Evolutionary conservation across 176 grass and related monocot species (phyloP).

Genomic region (Musa schizocarpa): DNA sequence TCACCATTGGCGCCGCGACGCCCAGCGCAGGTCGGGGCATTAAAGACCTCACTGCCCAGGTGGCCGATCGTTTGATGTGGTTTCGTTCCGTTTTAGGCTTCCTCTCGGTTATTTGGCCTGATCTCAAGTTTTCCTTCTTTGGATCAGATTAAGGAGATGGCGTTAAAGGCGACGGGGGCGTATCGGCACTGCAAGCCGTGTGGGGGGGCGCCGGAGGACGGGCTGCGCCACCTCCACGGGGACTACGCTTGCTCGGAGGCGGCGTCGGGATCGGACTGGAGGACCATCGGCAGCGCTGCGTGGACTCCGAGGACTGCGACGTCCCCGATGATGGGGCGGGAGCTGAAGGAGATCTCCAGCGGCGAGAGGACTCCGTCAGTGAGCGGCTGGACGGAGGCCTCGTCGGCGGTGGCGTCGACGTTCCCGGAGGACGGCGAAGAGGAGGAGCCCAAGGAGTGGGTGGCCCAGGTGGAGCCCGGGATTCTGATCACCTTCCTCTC

Average conservation of each 20-base stretch:
- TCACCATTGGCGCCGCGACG: slow-evolving; percentile 24
- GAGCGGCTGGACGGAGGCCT: slow-evolving; percentile 48
- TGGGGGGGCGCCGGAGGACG: slow-evolving; percentile 27
- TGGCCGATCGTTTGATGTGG: not conserved
- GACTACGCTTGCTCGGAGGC: slow-evolving; percentile 44
- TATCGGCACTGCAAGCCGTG: slow-evolving; percentile 97
- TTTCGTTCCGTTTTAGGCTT: not conserved
- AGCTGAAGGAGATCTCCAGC: slow-evolving; percentile 32
- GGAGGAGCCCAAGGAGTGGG: slow-evolving; percentile 88
- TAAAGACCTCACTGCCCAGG: slow-evolving; percentile 87
- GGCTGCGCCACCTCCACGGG: slow-evolving; percentile 27
- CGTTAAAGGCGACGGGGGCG: slow-evolving; percentile 79
- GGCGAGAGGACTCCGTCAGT: slow-evolving; percentile 76
- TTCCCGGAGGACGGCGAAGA: slow-evolving; percentile 28
- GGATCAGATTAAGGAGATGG: slow-evolving; percentile 84
- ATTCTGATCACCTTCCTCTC: slow-evolving; percentile 95
- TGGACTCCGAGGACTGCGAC: slow-evolving; percentile 34
- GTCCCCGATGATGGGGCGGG: not conserved
- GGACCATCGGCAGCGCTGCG: slow-evolving; percentile 26
- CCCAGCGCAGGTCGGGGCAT: slow-evolving; percentile 76
- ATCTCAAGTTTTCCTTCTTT: not conserved
- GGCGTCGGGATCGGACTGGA: slow-evolving; percentile 37
- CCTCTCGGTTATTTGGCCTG: not conserved
- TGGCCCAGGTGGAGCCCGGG: slow-evolving; percentile 89
- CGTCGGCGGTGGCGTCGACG: not conserved